A percentile compares a stretch with the other conserved stretches of the same genome.
These are phyloP conservation scores for Petrea volubilis DNA, from an alignment of 257 asterid genomes.

Conservation along the genomic window DNA sequence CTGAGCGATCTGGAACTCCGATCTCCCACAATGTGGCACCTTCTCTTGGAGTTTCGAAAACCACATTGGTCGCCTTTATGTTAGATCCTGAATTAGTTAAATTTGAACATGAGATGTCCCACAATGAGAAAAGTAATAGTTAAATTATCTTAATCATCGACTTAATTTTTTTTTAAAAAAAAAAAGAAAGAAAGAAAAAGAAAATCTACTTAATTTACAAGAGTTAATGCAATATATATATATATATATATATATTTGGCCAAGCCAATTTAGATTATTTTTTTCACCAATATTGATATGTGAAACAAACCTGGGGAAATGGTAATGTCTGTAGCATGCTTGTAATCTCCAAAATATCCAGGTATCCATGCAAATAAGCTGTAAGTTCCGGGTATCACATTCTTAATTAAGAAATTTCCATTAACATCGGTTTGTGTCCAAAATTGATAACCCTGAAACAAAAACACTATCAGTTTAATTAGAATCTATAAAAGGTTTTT, in stretches of 20 bases:
- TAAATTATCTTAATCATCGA: no score
- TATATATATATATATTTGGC: no score
- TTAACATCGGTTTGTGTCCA: constrained; percentile 46
- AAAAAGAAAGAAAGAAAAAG: no score
- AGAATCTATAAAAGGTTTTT: neutral
- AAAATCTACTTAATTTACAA: no score
- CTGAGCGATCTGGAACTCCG: constrained; percentile 64
- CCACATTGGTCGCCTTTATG: constrained; percentile 21
- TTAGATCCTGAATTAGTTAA: no score
- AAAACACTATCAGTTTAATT: neutral
- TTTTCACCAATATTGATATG: no score
- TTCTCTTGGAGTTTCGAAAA: constrained; percentile 53
- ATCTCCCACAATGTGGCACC: constrained; percentile 80
- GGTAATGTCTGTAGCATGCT: constrained; percentile 33
- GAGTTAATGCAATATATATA: no score
- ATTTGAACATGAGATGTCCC: no score
- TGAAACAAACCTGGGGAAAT: constrained; percentile 45
- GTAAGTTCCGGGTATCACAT: constrained; percentile 52
- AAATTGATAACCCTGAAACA: constrained; percentile 61
- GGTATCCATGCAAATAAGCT: constrained; percentile 56
- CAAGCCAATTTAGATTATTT: no score
- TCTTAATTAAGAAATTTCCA: constrained; percentile 48
- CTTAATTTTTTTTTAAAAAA: no score
- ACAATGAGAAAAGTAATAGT: no score
- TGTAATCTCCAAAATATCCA: constrained; percentile 65